Conservation (phyloP, 192 early-diverging fungal genomes). For the Gonapodya prolifera region DNA sequence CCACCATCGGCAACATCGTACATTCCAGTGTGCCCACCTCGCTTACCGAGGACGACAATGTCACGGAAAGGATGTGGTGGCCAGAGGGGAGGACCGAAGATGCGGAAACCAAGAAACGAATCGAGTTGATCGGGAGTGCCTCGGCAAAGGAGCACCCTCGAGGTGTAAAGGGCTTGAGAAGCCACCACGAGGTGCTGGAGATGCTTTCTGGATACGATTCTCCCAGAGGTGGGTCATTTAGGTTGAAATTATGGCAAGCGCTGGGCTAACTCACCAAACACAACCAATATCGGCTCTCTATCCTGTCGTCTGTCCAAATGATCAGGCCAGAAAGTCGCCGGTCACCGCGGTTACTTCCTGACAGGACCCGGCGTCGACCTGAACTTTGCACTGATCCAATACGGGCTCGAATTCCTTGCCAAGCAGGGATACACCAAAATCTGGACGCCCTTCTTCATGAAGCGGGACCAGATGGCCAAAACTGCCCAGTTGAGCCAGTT, state of each 20-base stretch:
- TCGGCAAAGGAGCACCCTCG: conserved; percentile 22
- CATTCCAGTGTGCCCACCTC: conserved; percentile 81
- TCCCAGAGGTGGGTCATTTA: conserved; percentile 43
- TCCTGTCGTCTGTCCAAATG: conserved; percentile 10
- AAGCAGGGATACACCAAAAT: conserved; percentile 59
- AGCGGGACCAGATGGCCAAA: conserved; percentile 91
- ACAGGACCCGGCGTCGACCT: conserved; percentile 89
- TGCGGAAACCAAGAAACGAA: conserved; percentile 18
- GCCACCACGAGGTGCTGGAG: conserved; percentile 88
- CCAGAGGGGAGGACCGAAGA: conserved; percentile 30
- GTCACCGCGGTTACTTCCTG: conserved; percentile 98
- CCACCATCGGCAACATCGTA: conserved; percentile 82
- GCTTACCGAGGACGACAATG: conserved; percentile 61
- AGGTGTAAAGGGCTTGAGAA: conserved; percentile 37
- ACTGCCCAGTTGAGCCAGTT: conserved; percentile 96
- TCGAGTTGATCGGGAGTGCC: conserved; percentile 17
- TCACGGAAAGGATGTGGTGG: conserved; percentile 33
- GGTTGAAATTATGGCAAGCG: background rate
- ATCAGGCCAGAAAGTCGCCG: conserved; percentile 72
- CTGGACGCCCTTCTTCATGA: conserved; percentile 98
- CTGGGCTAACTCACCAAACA: too few relatives aligned
- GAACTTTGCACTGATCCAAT: conserved; percentile 91
- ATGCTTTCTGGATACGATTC: conserved; percentile 81
- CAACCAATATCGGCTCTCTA: background rate
- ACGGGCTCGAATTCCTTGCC: conserved; percentile 85